Conservation (phyloP, 1,284 basidiomycete species). For the Rugosomyces carneus region DNA sequence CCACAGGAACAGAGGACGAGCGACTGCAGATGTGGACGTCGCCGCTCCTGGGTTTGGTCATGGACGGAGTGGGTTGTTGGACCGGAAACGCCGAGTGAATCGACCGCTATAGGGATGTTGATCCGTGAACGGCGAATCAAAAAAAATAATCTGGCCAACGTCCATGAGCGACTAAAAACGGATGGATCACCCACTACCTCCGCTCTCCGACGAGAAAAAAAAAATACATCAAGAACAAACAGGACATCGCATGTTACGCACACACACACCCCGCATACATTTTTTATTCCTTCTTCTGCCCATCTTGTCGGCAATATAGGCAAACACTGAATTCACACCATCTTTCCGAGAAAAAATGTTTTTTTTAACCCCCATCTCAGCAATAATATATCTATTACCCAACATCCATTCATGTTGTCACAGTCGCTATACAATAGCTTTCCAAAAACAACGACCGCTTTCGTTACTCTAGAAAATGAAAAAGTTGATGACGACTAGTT, state of each 20-base stretch:
- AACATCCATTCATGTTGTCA: not conserved
- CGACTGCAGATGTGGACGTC: conserved; percentile 37
- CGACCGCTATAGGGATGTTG: conserved; percentile 2
- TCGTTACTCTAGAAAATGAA: not conserved
- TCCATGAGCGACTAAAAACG: not conserved
- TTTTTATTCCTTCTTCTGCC: not conserved
- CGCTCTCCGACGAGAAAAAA: not conserved
- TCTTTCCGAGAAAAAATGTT: not conserved
- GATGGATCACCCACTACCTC: not conserved
- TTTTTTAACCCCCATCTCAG: conserved; percentile 18
- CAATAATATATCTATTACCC: conserved; percentile 12
- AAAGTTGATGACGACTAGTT: not conserved
- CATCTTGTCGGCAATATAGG: not conserved
- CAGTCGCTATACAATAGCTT: not conserved
- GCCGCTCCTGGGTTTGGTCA: conserved; percentile 48
- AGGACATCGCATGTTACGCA: not conserved
- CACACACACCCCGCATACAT: not conserved
- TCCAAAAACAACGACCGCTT: not conserved
- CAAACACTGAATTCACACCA: not conserved
- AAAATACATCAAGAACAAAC: not conserved
- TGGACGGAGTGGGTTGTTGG: conserved; percentile 52
- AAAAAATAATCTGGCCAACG: not conserved
- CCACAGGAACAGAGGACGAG: conserved; percentile 38
- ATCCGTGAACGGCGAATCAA: not conserved
- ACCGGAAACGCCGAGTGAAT: conserved; percentile 34